Conservation (phyloP, 108 stramenopile species). For the Pelagomonas calceolata region DNA sequence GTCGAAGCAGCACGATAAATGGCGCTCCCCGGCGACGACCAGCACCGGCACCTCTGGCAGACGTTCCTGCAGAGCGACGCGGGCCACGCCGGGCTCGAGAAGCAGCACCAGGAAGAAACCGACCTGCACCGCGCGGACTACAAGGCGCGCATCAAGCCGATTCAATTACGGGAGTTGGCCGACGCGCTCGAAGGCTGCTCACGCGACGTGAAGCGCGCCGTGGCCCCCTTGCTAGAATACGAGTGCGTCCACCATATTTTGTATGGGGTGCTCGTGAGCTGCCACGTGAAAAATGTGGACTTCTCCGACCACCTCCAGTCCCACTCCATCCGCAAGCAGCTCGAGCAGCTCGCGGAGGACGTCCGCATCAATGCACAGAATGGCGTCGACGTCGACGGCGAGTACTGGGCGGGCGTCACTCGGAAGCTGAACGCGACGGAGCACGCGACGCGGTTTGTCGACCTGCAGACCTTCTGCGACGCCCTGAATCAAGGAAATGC, state of each 20-base stretch:
- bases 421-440: too few relatives aligned
- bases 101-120: background rate
- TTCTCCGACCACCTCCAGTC: background rate
- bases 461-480: background rate
- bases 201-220: background rate
- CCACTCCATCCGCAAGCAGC: background rate
- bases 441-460: too few relatives aligned
- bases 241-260: background rate
- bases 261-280: background rate
- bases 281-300: background rate
- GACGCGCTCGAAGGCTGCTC: background rate
- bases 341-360: background rate
- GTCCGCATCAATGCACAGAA: background rate
- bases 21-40: background rate
- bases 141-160: background rate
- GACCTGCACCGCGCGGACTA: background rate
- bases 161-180: background rate
- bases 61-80: background rate
- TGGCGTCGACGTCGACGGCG: background rate
- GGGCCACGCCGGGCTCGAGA: background rate
- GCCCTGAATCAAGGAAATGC: background rate
- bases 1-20: too few relatives aligned
- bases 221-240: background rate
- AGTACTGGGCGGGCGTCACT: too few relatives aligned
- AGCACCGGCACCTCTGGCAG: background rate